Conservation (phyloP, 2,329 filamentous ascomycete species). For the Dactylellina sp. region DNA sequence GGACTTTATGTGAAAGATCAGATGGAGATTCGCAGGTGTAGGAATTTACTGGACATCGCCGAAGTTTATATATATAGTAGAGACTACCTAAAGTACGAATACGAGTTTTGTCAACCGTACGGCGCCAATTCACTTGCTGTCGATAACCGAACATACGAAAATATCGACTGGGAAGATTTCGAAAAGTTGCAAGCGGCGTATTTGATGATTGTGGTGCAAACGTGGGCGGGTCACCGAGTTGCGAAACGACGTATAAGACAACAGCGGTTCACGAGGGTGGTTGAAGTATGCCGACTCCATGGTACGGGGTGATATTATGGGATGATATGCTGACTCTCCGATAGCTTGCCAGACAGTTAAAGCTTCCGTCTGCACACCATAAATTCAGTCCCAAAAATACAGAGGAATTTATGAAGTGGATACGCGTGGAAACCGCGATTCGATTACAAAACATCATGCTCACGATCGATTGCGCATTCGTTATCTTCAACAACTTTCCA, state of each 20-base stretch:
- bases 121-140: neutral
- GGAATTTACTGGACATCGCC: constrained; percentile 33
- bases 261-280: constrained; percentile 30
- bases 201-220: constrained; percentile 50
- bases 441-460: constrained; percentile 46
- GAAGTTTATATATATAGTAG: constrained; percentile 44
- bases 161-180: constrained; percentile 51
- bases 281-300: constrained; percentile 23
- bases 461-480: constrained; percentile 46
- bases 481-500: constrained; percentile 48
- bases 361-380: constrained; percentile 44
- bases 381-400: constrained; percentile 14
- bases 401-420: constrained; percentile 37
- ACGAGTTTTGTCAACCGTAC: constrained; percentile 35
- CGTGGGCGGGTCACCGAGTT: constrained; percentile 44
- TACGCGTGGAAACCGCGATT: constrained; percentile 44
- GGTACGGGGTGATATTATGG: neutral
- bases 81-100: constrained; percentile 45
- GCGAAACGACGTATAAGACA: constrained; percentile 46
- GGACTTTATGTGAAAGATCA: constrained; percentile 46
- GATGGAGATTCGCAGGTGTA: constrained; percentile 25
- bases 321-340: neutral
- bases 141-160: constrained; percentile 34
- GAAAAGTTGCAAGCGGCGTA: constrained; percentile 53
- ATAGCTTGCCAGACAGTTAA: constrained; percentile 36